A percentile compares a stretch with the other conserved stretches of the same genome.
Evolutionary conservation across 306 rosid genomes (phyloP).

Genomic region (Delonix regia): DNA sequence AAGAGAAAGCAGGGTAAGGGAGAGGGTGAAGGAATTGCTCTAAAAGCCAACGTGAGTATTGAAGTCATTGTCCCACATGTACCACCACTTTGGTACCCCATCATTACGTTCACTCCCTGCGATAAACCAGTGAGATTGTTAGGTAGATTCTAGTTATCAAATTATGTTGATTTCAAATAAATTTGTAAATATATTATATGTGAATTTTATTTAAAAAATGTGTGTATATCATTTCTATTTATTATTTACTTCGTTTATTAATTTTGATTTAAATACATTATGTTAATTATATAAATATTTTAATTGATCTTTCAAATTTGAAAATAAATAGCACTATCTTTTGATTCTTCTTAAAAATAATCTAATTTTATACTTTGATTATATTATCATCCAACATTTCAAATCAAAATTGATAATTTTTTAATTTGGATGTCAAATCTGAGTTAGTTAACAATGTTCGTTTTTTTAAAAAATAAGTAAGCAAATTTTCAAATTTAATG

Average conservation of each 20-base stretch:
- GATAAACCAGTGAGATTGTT: background rate
- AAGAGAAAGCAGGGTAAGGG: constrained; percentile 29
- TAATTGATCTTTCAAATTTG: background rate
- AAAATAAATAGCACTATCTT: background rate
- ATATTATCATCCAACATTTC: background rate
- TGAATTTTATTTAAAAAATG: background rate
- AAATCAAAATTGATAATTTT: background rate
- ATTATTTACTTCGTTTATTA: background rate
- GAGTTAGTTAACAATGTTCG: too few relatives aligned
- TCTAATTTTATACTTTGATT: background rate
- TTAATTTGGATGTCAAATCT: too few relatives aligned
- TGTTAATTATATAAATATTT: background rate
- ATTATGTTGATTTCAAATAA: background rate
- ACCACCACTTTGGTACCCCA: constrained; percentile 44
- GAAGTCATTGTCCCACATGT: constrained; percentile 54
- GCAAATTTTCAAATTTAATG: too few relatives aligned
- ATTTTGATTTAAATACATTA: background rate
- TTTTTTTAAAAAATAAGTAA: background rate
- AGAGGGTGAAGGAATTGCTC: background rate
- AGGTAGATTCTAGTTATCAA: background rate
- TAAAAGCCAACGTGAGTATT: background rate
- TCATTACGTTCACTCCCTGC: constrained; percentile 50
- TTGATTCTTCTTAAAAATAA: background rate
- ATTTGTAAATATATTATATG: background rate
- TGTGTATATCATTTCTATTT: background rate